These are phyloP conservation scores for Camellia granthamiana DNA, from an alignment of 148 eudicot species.

Conservation along the genomic window DNA sequence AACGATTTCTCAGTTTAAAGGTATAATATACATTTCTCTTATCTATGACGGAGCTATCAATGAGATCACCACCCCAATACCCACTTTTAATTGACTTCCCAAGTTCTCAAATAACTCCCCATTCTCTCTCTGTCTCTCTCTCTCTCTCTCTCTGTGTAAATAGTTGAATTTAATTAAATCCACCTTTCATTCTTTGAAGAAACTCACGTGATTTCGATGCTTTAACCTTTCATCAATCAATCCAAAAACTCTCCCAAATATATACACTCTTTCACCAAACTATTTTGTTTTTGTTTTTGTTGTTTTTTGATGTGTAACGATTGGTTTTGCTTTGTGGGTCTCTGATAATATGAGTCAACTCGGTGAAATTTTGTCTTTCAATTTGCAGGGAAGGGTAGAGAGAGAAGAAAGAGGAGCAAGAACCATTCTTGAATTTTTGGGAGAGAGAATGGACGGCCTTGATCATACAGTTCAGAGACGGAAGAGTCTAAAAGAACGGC, in stretches of 20 bases:
- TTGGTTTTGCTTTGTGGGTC: neutral
- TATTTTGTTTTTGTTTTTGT: constrained; percentile 1
- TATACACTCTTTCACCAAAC: constrained; percentile 8
- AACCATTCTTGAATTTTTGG: constrained; percentile 55
- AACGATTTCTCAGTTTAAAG: too few relatives aligned
- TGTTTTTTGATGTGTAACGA: neutral
- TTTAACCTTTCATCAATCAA: neutral
- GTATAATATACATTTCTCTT: neutral
- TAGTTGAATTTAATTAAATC: too few relatives aligned
- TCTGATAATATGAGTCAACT: constrained; percentile 25
- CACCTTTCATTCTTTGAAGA: constrained; percentile 15
- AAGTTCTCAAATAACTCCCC: neutral
- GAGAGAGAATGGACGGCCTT: constrained; percentile 59
- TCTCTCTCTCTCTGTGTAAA: neutral
- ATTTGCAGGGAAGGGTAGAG: constrained; percentile 29
- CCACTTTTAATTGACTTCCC: neutral
- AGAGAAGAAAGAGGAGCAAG: constrained; percentile 31
- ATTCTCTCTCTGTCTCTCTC: neutral
- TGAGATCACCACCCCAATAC: neutral
- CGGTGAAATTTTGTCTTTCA: constrained; percentile 34
- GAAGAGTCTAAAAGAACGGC: constrained; percentile 51
- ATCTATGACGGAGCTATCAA: constrained; percentile 13
- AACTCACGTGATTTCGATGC: constrained; percentile 30
- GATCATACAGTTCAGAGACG: constrained; percentile 42
- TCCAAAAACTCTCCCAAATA: constrained; percentile 4